These are phyloP conservation scores for Solanum clarkiae DNA, from an alignment of 257 asterid genomes.

Conservation along the genomic window DNA sequence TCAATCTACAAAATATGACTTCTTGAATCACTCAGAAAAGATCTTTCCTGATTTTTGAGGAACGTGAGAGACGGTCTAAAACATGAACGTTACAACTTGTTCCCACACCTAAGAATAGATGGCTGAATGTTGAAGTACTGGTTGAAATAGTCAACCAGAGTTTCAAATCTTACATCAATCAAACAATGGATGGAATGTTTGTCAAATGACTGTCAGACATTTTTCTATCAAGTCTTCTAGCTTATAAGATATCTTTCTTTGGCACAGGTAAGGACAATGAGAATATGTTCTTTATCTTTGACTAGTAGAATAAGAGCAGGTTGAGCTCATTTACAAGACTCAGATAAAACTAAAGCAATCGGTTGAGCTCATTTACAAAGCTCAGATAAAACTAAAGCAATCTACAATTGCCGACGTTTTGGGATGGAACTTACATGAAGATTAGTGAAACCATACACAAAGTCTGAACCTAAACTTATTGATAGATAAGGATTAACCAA, in stretches of 20 bases:
- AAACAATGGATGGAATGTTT: background rate
- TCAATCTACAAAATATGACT: slow-evolving; percentile 44
- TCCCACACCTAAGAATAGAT: background rate
- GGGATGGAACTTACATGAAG: background rate
- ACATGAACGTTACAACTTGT: background rate
- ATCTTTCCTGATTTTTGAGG: background rate
- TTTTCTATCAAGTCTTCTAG: background rate
- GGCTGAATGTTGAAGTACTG: background rate
- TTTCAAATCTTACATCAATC: background rate
- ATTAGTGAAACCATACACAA: background rate
- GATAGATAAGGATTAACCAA: background rate
- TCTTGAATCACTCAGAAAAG: background rate
- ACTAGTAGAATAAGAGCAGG: background rate
- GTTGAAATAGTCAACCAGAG: background rate
- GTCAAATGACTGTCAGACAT: background rate
- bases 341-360: background rate
- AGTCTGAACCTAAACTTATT: background rate
- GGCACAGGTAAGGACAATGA: background rate
- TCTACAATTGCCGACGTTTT: background rate
- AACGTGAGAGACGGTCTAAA: background rate
- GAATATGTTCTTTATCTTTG: background rate
- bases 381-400: background rate
- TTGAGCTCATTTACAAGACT: background rate
- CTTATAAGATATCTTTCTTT: background rate
- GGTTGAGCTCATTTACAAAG: background rate